Evolutionary conservation across 768 basidiomycete species (phyloP), one percentile per base, ranked within the genome.

Genomic region (Tulasnella sp.): DNA sequence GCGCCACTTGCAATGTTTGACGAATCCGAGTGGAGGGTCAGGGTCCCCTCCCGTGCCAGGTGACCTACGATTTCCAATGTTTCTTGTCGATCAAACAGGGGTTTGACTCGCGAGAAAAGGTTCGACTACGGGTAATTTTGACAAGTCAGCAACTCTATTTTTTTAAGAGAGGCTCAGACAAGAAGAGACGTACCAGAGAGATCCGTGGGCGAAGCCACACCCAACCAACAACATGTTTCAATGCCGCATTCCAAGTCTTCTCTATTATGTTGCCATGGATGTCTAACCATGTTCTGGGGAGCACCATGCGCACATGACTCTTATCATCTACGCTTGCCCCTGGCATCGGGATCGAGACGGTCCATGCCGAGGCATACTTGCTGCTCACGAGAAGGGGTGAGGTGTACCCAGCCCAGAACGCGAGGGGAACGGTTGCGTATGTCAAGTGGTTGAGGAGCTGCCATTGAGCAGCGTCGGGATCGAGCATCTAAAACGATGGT

Each of bases 201-300:
- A 94, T 89, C 3, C 94, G 94, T 34, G 94, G 94, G 80, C 91
- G 88, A 80, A 92, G 90, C 56, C 92, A 84, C 52, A 95, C 83
- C 36, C 90, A 84, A 10, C 92, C 90, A 76, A 91, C 88, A 68
- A 94, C 90, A 9, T 93, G 92, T 81, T 89, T 88, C 71, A 92
- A 83, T 10, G 91, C 93, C n/a, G 92, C 89, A 77, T 90, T 88
- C 94, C 94, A 95, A 48, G 89, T 88, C 79, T 91, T 90, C 14
- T 85, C 83, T 46, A 94, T 85, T 82, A 87, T 90, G 21, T 82
- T 82, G 3, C 94, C 94, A n/a, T 86, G 86, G 77, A 94, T 89
- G 83, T 94, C 92, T 56, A 93, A 85, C 94, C 94, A 95, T 24
- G 94, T 90, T 44, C 93, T 88, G 58, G 94, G 94, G 76, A 91